Percentiles rank a stretch among this genome's conserved stretches.
These are phyloP conservation scores for Talaromyces nanjingensis DNA, from an alignment of 495 filamentous ascomycete species.

Conservation along the genomic window DNA sequence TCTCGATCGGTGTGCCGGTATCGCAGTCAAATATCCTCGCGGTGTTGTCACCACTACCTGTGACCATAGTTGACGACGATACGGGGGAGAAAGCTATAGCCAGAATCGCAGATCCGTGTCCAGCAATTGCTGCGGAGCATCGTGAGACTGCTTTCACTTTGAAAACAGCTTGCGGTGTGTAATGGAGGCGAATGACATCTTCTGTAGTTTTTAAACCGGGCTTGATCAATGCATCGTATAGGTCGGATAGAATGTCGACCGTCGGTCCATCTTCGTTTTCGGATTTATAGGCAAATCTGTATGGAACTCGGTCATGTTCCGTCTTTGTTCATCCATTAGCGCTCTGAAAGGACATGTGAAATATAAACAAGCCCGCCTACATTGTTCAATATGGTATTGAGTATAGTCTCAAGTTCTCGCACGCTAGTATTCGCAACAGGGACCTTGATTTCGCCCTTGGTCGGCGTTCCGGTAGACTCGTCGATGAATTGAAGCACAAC, in stretches of 20 bases:
- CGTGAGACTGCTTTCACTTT: slow-evolving; percentile 86
- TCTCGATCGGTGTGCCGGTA: slow-evolving; percentile 82
- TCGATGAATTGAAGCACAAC: slow-evolving; percentile 86
- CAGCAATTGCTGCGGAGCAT: slow-evolving; percentile 80
- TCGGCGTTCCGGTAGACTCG: slow-evolving; percentile 62
- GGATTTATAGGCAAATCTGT: slow-evolving; percentile 71
- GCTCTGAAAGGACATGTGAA: background rate
- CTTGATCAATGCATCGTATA: slow-evolving; percentile 65
- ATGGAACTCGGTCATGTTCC: slow-evolving; percentile 73
- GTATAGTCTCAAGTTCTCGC: slow-evolving; percentile 83
- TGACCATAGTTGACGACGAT: slow-evolving; percentile 73
- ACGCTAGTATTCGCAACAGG: slow-evolving; percentile 79
- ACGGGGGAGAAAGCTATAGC: slow-evolving; percentile 81
- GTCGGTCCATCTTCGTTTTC: slow-evolving; percentile 46
- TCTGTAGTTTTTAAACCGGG: slow-evolving; percentile 62
- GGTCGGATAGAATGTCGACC: slow-evolving; percentile 57
- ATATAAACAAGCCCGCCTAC: slow-evolving; percentile 41
- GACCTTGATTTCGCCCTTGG: slow-evolving; percentile 66
- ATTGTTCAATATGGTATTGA: slow-evolving; percentile 81
- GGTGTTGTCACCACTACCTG: slow-evolving; percentile 85
- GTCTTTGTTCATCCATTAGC: slow-evolving; percentile 39
- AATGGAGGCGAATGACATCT: slow-evolving; percentile 68
- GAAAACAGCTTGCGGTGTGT: slow-evolving; percentile 91
- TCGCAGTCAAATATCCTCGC: slow-evolving; percentile 95
- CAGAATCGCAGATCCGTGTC: slow-evolving; percentile 90